Percentiles rank a stretch among this genome's conserved stretches.
Evolutionary conservation across 495 filamentous ascomycete species (phyloP).

Genomic region (Cetradonia linearis): DNA sequence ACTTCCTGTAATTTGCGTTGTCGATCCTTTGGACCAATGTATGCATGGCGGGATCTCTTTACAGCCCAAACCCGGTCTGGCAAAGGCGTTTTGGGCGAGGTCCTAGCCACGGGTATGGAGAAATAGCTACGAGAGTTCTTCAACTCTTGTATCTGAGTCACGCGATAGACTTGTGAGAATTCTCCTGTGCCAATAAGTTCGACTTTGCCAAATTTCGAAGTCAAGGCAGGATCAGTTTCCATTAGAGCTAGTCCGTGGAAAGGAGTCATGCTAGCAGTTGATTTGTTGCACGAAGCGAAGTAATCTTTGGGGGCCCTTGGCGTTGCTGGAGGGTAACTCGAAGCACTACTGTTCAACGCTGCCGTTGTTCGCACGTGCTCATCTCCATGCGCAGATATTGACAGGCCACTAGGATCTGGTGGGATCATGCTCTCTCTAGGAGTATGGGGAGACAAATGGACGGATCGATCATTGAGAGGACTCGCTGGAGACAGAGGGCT

Average conservation of each 20-base stretch:
- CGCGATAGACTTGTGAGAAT: conserved; percentile 85
- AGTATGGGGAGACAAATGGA: conserved; percentile 61
- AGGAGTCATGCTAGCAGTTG: conserved; percentile 42
- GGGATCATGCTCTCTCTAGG: conserved; percentile 64
- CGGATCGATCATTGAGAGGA: conserved; percentile 40
- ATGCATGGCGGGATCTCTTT: conserved; percentile 81
- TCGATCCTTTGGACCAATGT: conserved; percentile 62
- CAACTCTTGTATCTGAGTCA: conserved; percentile 42
- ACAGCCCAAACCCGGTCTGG: conserved; percentile 68
- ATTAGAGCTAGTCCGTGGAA: conserved; percentile 44
- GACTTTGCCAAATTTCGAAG: conserved; percentile 62
- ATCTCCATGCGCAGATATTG: conserved; percentile 54
- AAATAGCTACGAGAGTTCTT: conserved; percentile 37
- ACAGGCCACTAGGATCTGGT: conserved; percentile 72
- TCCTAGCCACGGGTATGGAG: conserved; percentile 31
- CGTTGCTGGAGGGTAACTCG: conserved; percentile 60
- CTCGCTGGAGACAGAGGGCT: conserved; percentile 38
- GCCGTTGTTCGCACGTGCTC: conserved; percentile 33
- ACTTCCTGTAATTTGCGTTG: conserved; percentile 73
- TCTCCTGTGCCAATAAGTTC: conserved; percentile 76
- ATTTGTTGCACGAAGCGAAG: conserved; percentile 38
- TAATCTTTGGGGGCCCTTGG: conserved; percentile 63
- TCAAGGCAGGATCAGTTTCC: conserved; percentile 61
- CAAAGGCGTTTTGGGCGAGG: conserved; percentile 35
- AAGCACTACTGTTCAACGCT: conserved; percentile 35